Evolutionary conservation across 352 stramenopile species (phyloP).

Genomic region (Globisporangium orthogonon): DNA sequence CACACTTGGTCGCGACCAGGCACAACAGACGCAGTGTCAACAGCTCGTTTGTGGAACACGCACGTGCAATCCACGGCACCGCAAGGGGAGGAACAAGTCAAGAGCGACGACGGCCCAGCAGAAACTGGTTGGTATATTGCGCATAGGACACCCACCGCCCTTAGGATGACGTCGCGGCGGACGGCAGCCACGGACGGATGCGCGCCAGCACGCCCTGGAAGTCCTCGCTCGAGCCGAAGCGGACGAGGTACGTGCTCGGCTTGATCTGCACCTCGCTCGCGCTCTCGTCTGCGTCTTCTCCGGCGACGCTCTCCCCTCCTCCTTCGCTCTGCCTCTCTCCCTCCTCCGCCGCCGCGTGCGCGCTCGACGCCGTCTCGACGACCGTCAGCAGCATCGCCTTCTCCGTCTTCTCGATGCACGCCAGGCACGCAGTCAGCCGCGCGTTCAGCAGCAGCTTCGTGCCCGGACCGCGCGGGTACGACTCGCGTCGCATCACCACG

Average conservation of each 20-base stretch:
- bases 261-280: constrained; percentile 31
- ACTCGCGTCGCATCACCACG: constrained; percentile 78
- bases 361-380: constrained; percentile 36
- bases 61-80: no score
- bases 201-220: constrained; percentile 38
- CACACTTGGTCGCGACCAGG: no score
- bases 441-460: constrained; percentile 77
- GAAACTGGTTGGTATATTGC: not conserved
- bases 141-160: not conserved
- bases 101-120: no score
- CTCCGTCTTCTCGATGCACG: constrained; percentile 68
- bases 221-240: constrained; percentile 54
- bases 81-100: no score
- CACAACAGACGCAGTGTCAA: no score
- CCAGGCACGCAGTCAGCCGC: constrained; percentile 48
- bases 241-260: constrained; percentile 66
- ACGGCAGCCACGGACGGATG: constrained; percentile 35
- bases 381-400: constrained; percentile 69
- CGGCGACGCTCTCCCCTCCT: not conserved
- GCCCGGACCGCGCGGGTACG: constrained; percentile 57
- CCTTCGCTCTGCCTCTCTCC: not conserved
- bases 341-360: not conserved
- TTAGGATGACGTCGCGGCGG: constrained; percentile 10
- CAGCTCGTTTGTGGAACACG: no score
- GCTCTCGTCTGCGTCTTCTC: not conserved